These are phyloP conservation scores for Tulasnella sp. DNA, from an alignment of 768 basidiomycete species.

Conservation along the genomic window DNA sequence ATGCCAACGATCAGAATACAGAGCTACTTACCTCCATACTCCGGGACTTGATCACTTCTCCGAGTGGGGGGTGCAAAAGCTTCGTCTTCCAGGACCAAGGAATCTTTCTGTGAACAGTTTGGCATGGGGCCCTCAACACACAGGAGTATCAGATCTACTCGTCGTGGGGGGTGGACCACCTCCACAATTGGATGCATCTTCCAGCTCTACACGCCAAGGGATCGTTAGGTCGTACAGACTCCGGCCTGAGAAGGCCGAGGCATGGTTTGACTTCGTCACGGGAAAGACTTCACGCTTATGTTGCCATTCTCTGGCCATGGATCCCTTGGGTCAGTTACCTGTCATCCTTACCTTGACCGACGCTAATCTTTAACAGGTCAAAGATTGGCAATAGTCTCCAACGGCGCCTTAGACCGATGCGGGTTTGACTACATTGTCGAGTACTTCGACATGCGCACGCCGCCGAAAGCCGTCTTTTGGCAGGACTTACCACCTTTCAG, in stretches of 20 bases:
- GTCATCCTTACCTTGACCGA: not conserved
- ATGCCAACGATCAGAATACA: not conserved
- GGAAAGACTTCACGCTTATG: not conserved
- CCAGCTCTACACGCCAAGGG: not conserved
- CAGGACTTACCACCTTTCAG: not conserved
- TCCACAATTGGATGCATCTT: not conserved
- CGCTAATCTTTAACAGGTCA: not conserved
- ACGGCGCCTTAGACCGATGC: not conserved
- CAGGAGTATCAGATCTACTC: not conserved
- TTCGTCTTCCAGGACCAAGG: not conserved
- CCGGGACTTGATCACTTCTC: too few relatives aligned
- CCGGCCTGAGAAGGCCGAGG: slow-evolving; percentile 1
- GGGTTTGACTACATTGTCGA: not conserved
- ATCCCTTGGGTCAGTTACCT: not conserved
- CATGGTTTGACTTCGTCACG: not conserved
- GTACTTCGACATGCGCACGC: not conserved
- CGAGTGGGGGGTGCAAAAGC: too few relatives aligned
- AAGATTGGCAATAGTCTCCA: not conserved
- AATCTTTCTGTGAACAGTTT: not conserved
- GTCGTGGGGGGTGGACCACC: not conserved
- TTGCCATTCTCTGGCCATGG: not conserved
- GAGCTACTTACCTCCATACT: slow-evolving; percentile 4
- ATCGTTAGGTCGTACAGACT: slow-evolving; percentile 3
- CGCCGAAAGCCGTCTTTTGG: not conserved
- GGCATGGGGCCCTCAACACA: not conserved